Percentiles rank a stretch among this genome's conserved stretches.
Evolutionary conservation across 1,139 yeast species (phyloP).

Genomic region (Geotrichum australiense): DNA sequence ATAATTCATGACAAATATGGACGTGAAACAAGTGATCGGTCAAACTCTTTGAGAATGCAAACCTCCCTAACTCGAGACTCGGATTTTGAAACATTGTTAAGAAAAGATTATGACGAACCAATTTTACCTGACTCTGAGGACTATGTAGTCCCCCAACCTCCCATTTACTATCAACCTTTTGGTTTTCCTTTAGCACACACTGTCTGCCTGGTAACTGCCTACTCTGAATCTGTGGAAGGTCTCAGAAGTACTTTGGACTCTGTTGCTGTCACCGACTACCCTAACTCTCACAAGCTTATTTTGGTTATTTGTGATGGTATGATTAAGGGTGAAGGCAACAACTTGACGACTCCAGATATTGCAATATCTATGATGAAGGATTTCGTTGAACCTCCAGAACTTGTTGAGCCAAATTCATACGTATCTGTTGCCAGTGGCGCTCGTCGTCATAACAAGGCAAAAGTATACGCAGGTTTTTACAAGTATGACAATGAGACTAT

Average conservation of each 20-base stretch:
- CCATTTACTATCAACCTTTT: constrained; percentile 78
- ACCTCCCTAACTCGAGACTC: no score
- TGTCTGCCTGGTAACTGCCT: constrained; percentile 32
- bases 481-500: constrained; percentile 41
- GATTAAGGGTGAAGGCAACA: constrained; percentile 27
- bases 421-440: constrained; percentile 31
- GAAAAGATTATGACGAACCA: constrained; percentile 10
- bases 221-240: constrained; percentile 30
- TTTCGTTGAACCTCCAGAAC: constrained; percentile 25
- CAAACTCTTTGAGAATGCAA: no score
- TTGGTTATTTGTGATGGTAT: constrained; percentile 33
- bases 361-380: constrained; percentile 58
- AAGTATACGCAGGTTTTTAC: constrained; percentile 32
- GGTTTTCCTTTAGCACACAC: constrained; percentile 65
- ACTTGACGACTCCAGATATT: constrained; percentile 29
- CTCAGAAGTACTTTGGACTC: constrained; percentile 30
- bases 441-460: constrained; percentile 30
- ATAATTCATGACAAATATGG: no score
- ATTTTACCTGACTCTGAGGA: constrained; percentile 41
- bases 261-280: constrained; percentile 28
- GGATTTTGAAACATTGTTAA: background rate
- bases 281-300: constrained; percentile 28
- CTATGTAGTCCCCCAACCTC: constrained; percentile 83
- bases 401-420: constrained; percentile 26
- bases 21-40: no score